Evolutionary conservation across 2,329 filamentous ascomycete genomes (phyloP).

Genomic region (Arthrobotrys sinensis): DNA sequence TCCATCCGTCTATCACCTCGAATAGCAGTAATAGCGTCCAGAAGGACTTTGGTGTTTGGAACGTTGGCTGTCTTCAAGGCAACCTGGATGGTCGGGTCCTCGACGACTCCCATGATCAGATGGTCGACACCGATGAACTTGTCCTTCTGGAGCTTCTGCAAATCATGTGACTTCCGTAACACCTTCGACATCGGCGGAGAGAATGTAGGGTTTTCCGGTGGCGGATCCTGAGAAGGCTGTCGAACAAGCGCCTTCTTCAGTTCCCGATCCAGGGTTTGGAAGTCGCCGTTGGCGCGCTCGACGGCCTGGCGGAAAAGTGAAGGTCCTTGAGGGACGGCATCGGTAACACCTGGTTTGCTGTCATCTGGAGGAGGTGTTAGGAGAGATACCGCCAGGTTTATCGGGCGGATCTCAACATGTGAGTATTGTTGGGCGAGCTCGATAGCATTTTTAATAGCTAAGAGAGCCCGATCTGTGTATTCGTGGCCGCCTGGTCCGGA

Average conservation of each 20-base stretch:
- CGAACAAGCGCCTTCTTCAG: slow-evolving; percentile 94
- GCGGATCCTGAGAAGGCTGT: slow-evolving; percentile 92
- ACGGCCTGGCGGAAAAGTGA: slow-evolving; percentile 96
- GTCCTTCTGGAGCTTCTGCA: slow-evolving; percentile 98
- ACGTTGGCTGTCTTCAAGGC: slow-evolving; percentile 89
- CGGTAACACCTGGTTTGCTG: slow-evolving; percentile 51
- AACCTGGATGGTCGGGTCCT: slow-evolving; percentile 81
- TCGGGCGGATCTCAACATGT: slow-evolving; percentile 89
- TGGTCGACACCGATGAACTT: slow-evolving; percentile 95
- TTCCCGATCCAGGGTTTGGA: slow-evolving; percentile 87
- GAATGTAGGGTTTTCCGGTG: slow-evolving; percentile 88
- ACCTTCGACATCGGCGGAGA: slow-evolving; percentile 86
- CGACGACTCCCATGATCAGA: slow-evolving; percentile 85
- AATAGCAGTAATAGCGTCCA: slow-evolving; percentile 91
- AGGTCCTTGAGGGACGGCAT: slow-evolving; percentile 65
- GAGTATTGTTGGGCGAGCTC: slow-evolving; percentile 88
- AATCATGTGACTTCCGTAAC: slow-evolving; percentile 84
- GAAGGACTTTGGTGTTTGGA: slow-evolving; percentile 89
- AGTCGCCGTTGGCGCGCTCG: slow-evolving; percentile 92
- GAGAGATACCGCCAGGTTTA: slow-evolving; percentile 89
- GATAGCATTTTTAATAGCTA: slow-evolving; percentile 91
- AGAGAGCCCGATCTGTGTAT: slow-evolving; percentile 92
- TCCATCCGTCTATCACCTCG: slow-evolving; percentile 94
- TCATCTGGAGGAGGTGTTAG: slow-evolving; percentile 78
- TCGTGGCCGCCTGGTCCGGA: slow-evolving; percentile 61